phyloP scores from a whole-genome alignment of 306 rosid genomes.

The Acacia acuminata region DNA sequence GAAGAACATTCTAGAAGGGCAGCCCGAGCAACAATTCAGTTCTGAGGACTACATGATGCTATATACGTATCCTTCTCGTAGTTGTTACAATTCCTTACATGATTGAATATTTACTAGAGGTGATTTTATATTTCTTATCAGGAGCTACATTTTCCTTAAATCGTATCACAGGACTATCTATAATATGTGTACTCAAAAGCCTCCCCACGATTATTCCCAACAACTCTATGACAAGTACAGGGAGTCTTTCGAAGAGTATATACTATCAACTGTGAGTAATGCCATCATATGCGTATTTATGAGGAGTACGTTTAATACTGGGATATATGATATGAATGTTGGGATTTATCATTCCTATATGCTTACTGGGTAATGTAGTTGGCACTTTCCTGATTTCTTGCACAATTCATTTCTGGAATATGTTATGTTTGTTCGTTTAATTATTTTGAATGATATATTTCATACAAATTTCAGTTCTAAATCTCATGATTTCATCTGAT shows the following conservation, averaged over 20 bases:
- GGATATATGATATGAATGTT: not conserved
- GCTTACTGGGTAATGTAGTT: not conserved
- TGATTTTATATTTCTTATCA: not conserved
- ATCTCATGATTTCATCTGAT: conserved; percentile 2
- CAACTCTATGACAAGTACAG: conserved; percentile 51
- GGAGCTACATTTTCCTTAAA: conserved; percentile 19
- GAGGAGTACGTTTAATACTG: not conserved
- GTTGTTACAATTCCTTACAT: not conserved
- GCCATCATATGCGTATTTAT: not conserved
- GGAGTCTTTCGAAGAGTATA: conserved; percentile 46
- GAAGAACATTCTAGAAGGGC: conserved; percentile 43
- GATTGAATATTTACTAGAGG: not conserved
- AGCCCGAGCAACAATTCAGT: conserved; percentile 31
- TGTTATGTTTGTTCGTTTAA: not conserved
- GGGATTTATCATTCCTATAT: not conserved
- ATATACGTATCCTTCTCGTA: conserved; percentile 29
- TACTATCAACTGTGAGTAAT: conserved; percentile 46
- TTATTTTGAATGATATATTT: not conserved
- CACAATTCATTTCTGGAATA: not conserved
- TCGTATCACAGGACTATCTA: conserved; percentile 44
- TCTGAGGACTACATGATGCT: conserved; percentile 37
- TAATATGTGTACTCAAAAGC: conserved; percentile 57
- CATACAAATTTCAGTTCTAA: conserved; percentile 9
- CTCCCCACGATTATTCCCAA: conserved; percentile 55
- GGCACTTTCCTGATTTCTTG: not conserved